Base-by-base conservation (phyloP, 2,329 filamentous ascomycete species). In the Dactylellina drechsleri region DNA sequence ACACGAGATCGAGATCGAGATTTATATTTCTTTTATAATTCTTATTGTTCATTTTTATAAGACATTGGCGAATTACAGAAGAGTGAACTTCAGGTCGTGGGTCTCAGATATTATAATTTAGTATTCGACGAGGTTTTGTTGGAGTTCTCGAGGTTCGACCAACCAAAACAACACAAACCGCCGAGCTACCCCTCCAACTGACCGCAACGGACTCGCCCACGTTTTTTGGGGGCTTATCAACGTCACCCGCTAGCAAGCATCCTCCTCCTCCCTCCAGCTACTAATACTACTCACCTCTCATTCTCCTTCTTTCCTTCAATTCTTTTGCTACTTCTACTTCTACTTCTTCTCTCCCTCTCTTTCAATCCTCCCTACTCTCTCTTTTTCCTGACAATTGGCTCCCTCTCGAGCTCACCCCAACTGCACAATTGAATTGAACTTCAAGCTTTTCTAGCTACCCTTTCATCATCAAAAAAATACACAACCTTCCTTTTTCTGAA, bases 181-280 rank as follows among this genome's bases (percentile, higher is more conserved):
- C 31, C 31, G 49, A n/a, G 49, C 23, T 12, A 54, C 18, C 23
- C 23, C 28, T 16, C 53, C 28, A n/a, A 18, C 13, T 47, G 16
- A 57, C 53, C 13, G 52, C 20, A 28, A 15, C 13, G 58, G 10
- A 36, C 31, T 50, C 58, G 26, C 58, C 58, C 58, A 52, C 58
- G 58, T 53, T 64, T 52, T 64, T 52, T 41, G 2, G 31, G 15
- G 31, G 8, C 20, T 28, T 52, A 64, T 57, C 66, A 71, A 71
- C 66, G 66, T 71, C 66, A 71, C 67, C 66, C 67, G 43, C 54
- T 52, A 36, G 31, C 31, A 36, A 36, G 31, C 61, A 12, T 52
- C 20, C 28, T 26, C 53, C 36, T 43, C 61, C 49, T n/a, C 66
- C 10, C 50, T 23, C 40, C 18, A 41, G 16, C 60, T 31, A 40